These are phyloP conservation scores for Lichtheimia corymbifera DNA, from an alignment of 371 early-diverging fungal genomes.

Conservation along the genomic window DNA sequence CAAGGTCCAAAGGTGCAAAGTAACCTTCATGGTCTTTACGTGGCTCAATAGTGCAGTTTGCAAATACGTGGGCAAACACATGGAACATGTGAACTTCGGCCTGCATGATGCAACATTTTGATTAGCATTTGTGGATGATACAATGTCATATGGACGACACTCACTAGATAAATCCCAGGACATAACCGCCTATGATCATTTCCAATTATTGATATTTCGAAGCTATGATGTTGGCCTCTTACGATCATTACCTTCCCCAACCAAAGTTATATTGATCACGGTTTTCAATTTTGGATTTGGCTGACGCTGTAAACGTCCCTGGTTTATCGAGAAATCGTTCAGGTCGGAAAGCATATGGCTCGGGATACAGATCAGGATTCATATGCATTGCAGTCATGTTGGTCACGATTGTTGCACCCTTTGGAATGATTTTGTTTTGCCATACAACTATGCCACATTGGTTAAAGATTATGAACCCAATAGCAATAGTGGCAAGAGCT, in stretches of 20 bases:
- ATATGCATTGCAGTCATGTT: conserved; percentile 23
- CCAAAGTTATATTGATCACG: conserved; percentile 21
- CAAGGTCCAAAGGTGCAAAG: neutral
- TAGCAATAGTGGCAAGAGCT: too few relatives aligned
- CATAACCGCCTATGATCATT: conserved; percentile 9
- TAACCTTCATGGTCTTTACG: neutral
- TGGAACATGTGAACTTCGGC: conserved; percentile 17
- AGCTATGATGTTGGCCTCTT: neutral
- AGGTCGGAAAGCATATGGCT: conserved; percentile 20
- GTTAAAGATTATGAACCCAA: conserved; percentile 15
- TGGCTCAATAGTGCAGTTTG: conserved; percentile 12
- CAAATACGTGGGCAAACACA: conserved; percentile 9
- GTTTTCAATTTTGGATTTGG: conserved; percentile 11
- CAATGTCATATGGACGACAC: neutral
- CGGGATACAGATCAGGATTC: conserved; percentile 8
- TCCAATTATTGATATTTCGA: neutral
- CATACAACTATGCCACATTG: conserved; percentile 13
- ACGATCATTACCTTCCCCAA: conserved; percentile 13
- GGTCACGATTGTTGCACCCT: conserved; percentile 25
- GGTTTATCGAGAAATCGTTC: conserved; percentile 22
- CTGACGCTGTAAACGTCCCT: conserved; percentile 12
- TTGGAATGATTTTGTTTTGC: conserved; percentile 28
- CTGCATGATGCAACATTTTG: neutral
- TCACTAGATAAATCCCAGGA: conserved; percentile 19
- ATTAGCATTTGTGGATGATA: too few relatives aligned